Percentiles rank a stretch among this genome's conserved stretches.
Evolutionary conservation across 2,329 filamentous ascomycete genomes (phyloP).

Genomic region (Penicillium sp.): DNA sequence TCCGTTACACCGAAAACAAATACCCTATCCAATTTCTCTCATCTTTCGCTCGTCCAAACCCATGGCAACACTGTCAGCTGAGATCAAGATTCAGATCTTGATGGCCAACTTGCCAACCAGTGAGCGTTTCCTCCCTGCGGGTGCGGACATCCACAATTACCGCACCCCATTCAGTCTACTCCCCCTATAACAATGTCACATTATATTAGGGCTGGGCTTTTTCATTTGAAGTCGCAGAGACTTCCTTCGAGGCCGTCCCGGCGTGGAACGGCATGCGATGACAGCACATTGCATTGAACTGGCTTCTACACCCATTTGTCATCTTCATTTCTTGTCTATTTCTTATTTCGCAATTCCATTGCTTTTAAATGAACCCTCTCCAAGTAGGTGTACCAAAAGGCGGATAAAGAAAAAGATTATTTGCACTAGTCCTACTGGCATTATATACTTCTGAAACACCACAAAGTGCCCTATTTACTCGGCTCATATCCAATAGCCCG

Average conservation of each 20-base stretch:
- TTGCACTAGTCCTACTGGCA: not conserved
- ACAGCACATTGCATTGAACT: slow-evolving; percentile 15
- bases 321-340: not conserved
- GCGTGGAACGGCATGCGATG: slow-evolving; percentile 12
- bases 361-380: not conserved
- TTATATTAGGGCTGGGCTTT: slow-evolving; percentile 1
- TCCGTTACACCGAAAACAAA: not conserved
- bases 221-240: slow-evolving; percentile 12
- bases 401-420: not conserved
- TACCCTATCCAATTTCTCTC: not conserved
- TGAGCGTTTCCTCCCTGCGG: not conserved
- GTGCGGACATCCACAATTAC: not conserved
- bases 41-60: not conserved
- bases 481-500: slow-evolving; percentile 22
- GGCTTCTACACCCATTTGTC: not conserved
- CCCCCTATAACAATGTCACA: slow-evolving; percentile 9
- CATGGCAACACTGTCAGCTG: slow-evolving; percentile 3
- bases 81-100: slow-evolving; percentile 3
- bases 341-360: not conserved
- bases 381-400: not conserved
- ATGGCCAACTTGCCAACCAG: slow-evolving; percentile 1
- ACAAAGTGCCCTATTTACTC: slow-evolving; percentile 1
- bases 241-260: slow-evolving; percentile 1
- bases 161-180: not conserved
- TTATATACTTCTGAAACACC: not conserved